Evolutionary conservation across 345 rosid species (phyloP).

Genomic region (Eucalyptus victrix): DNA sequence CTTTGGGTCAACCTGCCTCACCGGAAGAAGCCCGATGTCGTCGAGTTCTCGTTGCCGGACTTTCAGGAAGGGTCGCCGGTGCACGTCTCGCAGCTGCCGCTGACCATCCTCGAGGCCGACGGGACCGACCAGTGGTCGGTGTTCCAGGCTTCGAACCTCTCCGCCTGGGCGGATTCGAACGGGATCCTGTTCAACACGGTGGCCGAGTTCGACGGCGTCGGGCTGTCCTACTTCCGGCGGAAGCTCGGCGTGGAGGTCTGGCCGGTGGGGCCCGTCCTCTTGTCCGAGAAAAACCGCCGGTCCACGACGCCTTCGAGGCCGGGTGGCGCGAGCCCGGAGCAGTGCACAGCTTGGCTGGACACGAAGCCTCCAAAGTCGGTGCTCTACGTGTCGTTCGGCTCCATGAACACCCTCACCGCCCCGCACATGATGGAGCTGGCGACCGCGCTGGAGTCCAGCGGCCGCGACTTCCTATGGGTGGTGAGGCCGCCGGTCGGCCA

Average conservation of each 20-base stretch:
- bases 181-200: constrained; percentile 58
- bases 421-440: constrained; percentile 56
- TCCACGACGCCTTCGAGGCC: not conserved
- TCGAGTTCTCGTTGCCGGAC: constrained; percentile 33
- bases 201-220: constrained; percentile 38
- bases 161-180: constrained; percentile 32
- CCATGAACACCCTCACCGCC: constrained; percentile 40
- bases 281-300: constrained; percentile 8
- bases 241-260: constrained; percentile 31
- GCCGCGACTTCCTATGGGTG: constrained; percentile 59
- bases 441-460: constrained; percentile 38
- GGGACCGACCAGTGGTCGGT: constrained; percentile 40
- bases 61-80: constrained; percentile 39
- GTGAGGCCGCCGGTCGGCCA: constrained; percentile 61
- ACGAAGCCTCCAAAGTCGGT: constrained; percentile 47
- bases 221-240: constrained; percentile 32
- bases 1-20: constrained; percentile 40
- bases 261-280: constrained; percentile 51
- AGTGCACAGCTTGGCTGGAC: constrained; percentile 42
- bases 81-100: constrained; percentile 33
- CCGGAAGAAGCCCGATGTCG: not conserved
- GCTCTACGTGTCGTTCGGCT: constrained; percentile 55
- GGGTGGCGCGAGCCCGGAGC: not conserved
- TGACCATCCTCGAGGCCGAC: constrained; percentile 23
- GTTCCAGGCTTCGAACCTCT: constrained; percentile 18